Conservation (phyloP, 2,329 filamentous ascomycete genomes). For the Rhytidhysteron rufulum region DNA sequence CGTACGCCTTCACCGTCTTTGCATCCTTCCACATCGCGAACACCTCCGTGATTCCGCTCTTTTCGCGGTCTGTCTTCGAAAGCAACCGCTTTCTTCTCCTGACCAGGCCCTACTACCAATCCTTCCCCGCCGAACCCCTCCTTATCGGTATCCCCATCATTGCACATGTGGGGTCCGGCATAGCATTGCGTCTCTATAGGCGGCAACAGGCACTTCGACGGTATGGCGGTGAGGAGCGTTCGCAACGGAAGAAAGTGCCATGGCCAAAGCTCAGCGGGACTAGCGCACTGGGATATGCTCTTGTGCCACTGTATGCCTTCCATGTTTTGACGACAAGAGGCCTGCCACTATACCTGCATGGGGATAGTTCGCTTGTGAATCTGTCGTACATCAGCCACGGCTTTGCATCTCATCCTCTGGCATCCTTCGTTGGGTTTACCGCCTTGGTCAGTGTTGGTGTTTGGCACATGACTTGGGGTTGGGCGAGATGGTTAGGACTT, state of each 20-base stretch:
- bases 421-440: conserved; percentile 67
- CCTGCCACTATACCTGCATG: conserved; percentile 71
- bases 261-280: conserved; percentile 73
- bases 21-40: conserved; percentile 42
- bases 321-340: conserved; percentile 75
- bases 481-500: conserved; percentile 73
- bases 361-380: conserved; percentile 81
- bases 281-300: conserved; percentile 67
- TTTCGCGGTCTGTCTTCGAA: conserved; percentile 51
- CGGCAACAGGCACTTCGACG: conserved; percentile 66
- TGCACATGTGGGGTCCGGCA: conserved; percentile 71
- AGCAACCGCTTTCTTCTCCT: conserved; percentile 86
- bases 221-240: conserved; percentile 67
- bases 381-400: conserved; percentile 82
- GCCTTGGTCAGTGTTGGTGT: conserved; percentile 64
- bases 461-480: conserved; percentile 80
- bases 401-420: conserved; percentile 65
- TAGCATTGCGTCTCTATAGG: conserved; percentile 72
- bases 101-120: conserved; percentile 89
- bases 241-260: conserved; percentile 45
- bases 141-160: conserved; percentile 72
- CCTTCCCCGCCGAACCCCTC: conserved; percentile 68
- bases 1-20: conserved; percentile 55
- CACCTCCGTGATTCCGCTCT: conserved; percentile 42
- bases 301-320: conserved; percentile 61